Percentiles rank a stretch among this genome's conserved stretches.
These are phyloP conservation scores for Fusarium miscanthi DNA, from an alignment of 2,329 filamentous ascomycete species.

Conservation along the genomic window DNA sequence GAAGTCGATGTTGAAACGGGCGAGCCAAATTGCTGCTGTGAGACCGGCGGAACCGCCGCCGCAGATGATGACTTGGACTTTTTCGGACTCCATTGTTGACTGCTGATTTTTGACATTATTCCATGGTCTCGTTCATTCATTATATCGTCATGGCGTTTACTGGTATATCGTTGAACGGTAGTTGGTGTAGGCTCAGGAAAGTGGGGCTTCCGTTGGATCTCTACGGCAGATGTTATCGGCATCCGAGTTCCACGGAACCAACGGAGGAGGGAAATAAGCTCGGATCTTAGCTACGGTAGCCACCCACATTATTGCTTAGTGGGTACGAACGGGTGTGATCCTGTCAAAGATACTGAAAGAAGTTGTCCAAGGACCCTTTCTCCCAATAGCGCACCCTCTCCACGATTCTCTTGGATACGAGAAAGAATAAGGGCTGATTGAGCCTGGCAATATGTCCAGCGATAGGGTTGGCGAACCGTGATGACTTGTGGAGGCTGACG, in stretches of 20 bases:
- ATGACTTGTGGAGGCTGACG: no score
- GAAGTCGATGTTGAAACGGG: constrained; percentile 18
- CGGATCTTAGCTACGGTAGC: not conserved
- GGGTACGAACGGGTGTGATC: not conserved
- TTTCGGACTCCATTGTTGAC: not conserved
- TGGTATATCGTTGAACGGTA: not conserved
- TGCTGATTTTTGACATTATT: accelerated
- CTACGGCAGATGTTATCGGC: constrained; percentile 10
- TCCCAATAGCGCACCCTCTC: no score
- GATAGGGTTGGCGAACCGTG: no score
- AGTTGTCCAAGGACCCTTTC: no score
- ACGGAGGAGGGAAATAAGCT: not conserved
- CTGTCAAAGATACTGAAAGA: not conserved
- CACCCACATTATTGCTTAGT: not conserved
- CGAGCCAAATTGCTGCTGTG: constrained; percentile 17
- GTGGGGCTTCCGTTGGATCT: not conserved
- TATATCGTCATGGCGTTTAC: not conserved
- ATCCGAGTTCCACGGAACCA: constrained; percentile 6
- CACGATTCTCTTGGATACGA: no score
- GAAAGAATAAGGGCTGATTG: no score
- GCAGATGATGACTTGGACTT: constrained; percentile 16
- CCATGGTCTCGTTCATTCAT: not conserved
- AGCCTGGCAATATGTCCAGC: no score
- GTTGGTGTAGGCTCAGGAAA: not conserved
- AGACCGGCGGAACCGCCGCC: constrained; percentile 21